Evolutionary conservation across 208 protist species (phyloP).

Genomic region (Leishmania turanica): DNA sequence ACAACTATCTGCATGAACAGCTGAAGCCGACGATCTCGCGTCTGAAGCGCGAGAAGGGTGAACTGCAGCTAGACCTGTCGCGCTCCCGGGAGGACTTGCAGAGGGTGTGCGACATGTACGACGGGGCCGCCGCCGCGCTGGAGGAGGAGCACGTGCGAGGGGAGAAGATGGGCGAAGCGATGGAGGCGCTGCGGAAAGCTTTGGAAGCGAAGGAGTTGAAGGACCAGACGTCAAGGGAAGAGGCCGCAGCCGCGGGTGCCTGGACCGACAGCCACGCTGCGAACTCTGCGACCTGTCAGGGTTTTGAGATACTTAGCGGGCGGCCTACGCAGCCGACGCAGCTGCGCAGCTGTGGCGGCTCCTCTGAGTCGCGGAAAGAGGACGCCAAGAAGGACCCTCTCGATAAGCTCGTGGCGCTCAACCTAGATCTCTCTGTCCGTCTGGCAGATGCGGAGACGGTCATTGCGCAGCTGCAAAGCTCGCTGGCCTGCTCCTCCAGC

Average conservation of each 20-base stretch:
- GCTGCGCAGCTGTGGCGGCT: not conserved
- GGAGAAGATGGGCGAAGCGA: conserved; percentile 48
- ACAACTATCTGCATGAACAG: conserved; percentile 34
- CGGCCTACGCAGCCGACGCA: conserved; percentile 12
- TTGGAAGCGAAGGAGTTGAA: conserved; percentile 30
- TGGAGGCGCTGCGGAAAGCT: conserved; percentile 36
- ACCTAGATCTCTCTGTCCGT: conserved; percentile 38
- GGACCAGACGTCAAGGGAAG: conserved; percentile 6
- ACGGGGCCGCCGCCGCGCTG: conserved; percentile 28
- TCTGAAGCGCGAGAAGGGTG: conserved; percentile 18
- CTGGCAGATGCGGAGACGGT: conserved; percentile 39
- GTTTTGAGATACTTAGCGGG: not conserved
- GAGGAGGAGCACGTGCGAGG: conserved; percentile 37
- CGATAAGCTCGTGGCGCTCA: conserved; percentile 30
- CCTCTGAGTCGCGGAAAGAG: not conserved
- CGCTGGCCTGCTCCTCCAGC: conserved; percentile 23
- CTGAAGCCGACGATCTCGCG: conserved; percentile 34
- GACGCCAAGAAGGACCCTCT: conserved; percentile 1
- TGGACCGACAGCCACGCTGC: not conserved
- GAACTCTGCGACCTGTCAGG: conserved; percentile 1
- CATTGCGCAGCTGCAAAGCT: conserved; percentile 33
- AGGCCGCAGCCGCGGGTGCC: not conserved
- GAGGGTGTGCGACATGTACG: conserved; percentile 21
- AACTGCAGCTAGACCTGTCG: conserved; percentile 38
- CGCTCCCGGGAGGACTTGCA: conserved; percentile 28